These are phyloP conservation scores for Saccharomycopsis sp. DNA, from an alignment of 805 yeast genomes.

Conservation along the genomic window DNA sequence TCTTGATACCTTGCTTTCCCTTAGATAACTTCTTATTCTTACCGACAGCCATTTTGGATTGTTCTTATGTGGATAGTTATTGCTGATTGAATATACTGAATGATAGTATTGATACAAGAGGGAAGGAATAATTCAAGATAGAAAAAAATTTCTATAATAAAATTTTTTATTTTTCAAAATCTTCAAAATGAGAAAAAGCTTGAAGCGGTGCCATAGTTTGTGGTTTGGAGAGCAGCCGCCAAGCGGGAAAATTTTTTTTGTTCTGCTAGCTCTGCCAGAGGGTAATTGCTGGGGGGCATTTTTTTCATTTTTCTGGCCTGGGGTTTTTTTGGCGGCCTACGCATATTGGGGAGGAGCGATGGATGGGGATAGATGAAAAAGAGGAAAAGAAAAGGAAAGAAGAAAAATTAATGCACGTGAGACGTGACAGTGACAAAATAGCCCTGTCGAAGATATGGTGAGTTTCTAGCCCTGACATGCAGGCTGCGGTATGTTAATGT, in stretches of 20 bases:
- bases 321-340: no score
- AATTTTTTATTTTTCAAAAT: no score
- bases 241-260: no score
- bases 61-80: constrained; percentile 5
- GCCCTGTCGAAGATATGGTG: background rate
- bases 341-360: no score
- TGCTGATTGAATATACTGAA: background rate
- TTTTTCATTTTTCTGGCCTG: background rate
- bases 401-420: background rate
- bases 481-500: background rate
- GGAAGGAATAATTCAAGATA: background rate
- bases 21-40: constrained; percentile 78
- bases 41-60: constrained; percentile 64
- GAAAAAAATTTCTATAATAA: background rate
- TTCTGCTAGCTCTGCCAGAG: no score
- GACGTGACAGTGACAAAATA: background rate
- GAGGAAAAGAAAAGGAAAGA: no score
- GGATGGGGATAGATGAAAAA: no score
- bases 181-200: background rate
- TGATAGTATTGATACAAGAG: background rate
- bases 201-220: background rate
- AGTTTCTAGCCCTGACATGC: background rate
- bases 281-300: background rate
- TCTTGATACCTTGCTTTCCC: constrained; percentile 97
- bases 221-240: no score